These are phyloP conservation scores for Podaxis mareebaensis DNA, from an alignment of 768 basidiomycete genomes.

Conservation along the genomic window DNA sequence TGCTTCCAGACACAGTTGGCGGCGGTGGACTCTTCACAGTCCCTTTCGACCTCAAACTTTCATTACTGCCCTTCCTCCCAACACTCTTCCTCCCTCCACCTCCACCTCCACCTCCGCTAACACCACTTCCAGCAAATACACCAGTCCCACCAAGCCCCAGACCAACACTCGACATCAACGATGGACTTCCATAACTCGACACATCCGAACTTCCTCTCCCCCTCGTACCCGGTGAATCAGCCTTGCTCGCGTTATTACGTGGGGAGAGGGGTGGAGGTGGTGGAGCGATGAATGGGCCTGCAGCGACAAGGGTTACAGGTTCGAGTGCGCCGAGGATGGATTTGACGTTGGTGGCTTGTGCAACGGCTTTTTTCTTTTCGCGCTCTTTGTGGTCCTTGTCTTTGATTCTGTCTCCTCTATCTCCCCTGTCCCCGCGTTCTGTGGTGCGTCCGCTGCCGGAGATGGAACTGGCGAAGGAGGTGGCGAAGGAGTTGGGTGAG, in stretches of 20 bases:
- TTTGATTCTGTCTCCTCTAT: background rate
- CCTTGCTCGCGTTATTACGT: background rate
- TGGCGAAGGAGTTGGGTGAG: background rate
- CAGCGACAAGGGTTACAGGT: background rate
- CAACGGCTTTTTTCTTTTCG: slow-evolving; percentile 4
- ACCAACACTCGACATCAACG: background rate
- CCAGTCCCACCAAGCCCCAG: background rate
- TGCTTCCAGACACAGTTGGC: background rate
- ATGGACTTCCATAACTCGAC: background rate
- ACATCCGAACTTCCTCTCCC: slow-evolving; percentile 9
- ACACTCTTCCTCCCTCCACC: background rate
- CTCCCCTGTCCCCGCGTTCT: background rate
- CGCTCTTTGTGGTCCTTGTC: background rate
- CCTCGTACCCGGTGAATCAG: background rate
- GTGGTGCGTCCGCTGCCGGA: background rate
- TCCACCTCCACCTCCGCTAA: background rate
- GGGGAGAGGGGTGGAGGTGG: background rate
- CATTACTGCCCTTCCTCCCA: slow-evolving; percentile 3
- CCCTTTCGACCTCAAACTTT: slow-evolving; percentile 4
- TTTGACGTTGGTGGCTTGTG: background rate
- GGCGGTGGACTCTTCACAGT: background rate
- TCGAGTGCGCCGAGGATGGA: slow-evolving; percentile 11
- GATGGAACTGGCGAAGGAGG: background rate
- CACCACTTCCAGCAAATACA: background rate
- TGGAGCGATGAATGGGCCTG: background rate